Percentiles rank a stretch among this genome's conserved stretches.
These are phyloP conservation scores for Nematocida sp. DNA, from an alignment of 371 early-diverging fungal genomes.

Conservation along the genomic window DNA sequence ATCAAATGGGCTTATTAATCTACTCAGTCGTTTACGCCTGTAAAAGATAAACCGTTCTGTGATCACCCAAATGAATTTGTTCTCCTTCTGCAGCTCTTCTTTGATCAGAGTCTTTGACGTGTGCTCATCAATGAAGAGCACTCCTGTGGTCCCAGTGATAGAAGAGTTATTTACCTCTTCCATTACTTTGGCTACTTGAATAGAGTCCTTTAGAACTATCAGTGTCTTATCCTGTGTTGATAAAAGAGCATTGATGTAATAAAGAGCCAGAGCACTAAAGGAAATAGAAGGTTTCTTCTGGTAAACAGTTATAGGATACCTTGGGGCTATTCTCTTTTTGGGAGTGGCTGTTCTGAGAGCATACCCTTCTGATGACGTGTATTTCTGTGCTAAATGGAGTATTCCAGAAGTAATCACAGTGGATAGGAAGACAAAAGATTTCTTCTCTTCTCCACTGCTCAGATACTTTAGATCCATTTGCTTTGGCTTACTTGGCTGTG, in stretches of 20 bases:
- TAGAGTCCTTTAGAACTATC: slow-evolving; percentile 19
- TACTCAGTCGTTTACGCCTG: slow-evolving; percentile 22
- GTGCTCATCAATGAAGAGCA: slow-evolving; percentile 40
- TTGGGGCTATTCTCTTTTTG: neutral
- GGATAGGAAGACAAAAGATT: slow-evolving; percentile 7
- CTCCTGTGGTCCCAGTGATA: neutral
- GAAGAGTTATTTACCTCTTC: neutral
- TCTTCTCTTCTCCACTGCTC: slow-evolving; percentile 48
- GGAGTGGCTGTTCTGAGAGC: too few relatives aligned
- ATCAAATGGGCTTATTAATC: slow-evolving; percentile 14
- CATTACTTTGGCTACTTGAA: neutral
- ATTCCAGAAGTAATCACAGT: neutral
- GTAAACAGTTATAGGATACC: neutral
- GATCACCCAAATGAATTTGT: slow-evolving; percentile 24
- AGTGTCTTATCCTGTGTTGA: neutral
- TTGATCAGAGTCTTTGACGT: slow-evolving; percentile 25
- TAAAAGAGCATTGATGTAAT: too few relatives aligned
- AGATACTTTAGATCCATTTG: slow-evolving; percentile 35
- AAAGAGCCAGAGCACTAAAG: too few relatives aligned
- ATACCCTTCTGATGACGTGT: too few relatives aligned
- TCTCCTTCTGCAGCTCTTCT: slow-evolving; percentile 7
- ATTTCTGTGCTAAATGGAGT: neutral
- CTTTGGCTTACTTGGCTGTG: neutral
- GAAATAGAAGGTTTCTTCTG: too few relatives aligned
- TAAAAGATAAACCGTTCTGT: slow-evolving; percentile 45